These are phyloP conservation scores for Ogataea hybrid DNA, from an alignment of 1,139 yeast species.

Conservation along the genomic window DNA sequence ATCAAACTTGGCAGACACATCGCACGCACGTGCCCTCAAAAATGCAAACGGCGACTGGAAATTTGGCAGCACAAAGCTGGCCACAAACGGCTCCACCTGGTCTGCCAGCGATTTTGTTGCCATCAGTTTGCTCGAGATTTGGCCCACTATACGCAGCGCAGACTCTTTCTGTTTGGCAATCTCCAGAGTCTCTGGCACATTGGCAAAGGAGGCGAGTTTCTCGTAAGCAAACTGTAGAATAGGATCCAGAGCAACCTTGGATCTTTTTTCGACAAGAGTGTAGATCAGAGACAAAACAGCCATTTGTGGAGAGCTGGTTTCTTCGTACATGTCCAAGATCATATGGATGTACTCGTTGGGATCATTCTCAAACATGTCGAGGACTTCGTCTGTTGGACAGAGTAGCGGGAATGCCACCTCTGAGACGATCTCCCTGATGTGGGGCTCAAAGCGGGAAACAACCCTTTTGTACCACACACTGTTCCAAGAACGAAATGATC, in stretches of 20 bases:
- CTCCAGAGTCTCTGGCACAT: slow-evolving; percentile 47
- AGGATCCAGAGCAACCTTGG: slow-evolving; percentile 57
- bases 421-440: slow-evolving; percentile 59
- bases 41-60: slow-evolving; percentile 67
- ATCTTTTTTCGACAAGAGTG: slow-evolving; percentile 66
- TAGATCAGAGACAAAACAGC: slow-evolving; percentile 64
- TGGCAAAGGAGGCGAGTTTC: slow-evolving; percentile 40
- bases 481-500: slow-evolving; percentile 68
- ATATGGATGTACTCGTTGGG: slow-evolving; percentile 89
- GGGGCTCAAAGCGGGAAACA: slow-evolving; percentile 74
- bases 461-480: slow-evolving; percentile 61
- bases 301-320: slow-evolving; percentile 58
- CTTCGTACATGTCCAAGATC: slow-evolving; percentile 66
- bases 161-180: slow-evolving; percentile 78
- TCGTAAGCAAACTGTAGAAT: slow-evolving; percentile 65
- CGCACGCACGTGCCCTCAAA: slow-evolving; percentile 82
- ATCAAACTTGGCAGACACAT: slow-evolving; percentile 69
- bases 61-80: slow-evolving; percentile 67
- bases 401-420: slow-evolving; percentile 80
- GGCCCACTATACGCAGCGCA: slow-evolving; percentile 72
- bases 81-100: slow-evolving; percentile 71
- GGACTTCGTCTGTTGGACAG: slow-evolving; percentile 64
- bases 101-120: slow-evolving; percentile 56
- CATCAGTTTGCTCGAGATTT: slow-evolving; percentile 60
- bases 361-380: slow-evolving; percentile 81